Evolutionary conservation across 805 yeast genomes (phyloP), one percentile per base, ranked within the genome.

Genomic region (Tetrapisispora arboricola): DNA sequence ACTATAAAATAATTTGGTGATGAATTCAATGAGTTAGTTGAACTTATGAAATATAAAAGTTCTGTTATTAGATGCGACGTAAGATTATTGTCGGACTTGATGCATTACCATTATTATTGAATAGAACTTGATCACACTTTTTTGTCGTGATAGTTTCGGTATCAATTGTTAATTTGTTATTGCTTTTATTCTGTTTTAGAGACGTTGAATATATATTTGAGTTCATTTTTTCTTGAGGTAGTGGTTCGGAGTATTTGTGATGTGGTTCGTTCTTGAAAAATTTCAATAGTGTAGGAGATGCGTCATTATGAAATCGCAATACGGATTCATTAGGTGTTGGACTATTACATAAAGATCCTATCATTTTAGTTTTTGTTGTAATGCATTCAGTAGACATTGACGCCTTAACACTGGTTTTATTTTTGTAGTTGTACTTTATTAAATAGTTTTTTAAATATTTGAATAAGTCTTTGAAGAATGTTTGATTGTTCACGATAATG

Each of bases 401-500:
- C 11, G 25, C 22, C 11, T 24, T 22, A 9, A 34, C 17, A 24
- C 25, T 5, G 4, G 29, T 6, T n/a, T 18, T 19, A 18, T n/a
- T 18, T 31, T 30, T 18, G 8, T n/a, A 6, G 13, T 38, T 24
- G 4, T 24, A 29, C 5, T 38, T 8, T 12, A 24, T 17, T 11
- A 31, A 18, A 31, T 12, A n/a, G 2, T 4, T 12, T 27, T 44
- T 43, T 30, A 66, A 36, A 28, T 38, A 44, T 2, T 46, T 30
- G 40, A 42, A 55, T 2, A 64, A 49, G 12, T 47, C 25, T 3
- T 17, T 7, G 0, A 69, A 56, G 3, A 50, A 43, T 4, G 34
- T 39, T 27, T 54, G 59, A 25, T 54, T 48, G 24, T 51, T 50
- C 17, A 65, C 44, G 2, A 63, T 59, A 13, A 66, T 61, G 49